A percentile compares a stretch with the other conserved stretches of the same genome.
phyloP scores from a whole-genome alignment of 495 filamentous ascomycete species.

The Penicillium dipodomyicola region DNA sequence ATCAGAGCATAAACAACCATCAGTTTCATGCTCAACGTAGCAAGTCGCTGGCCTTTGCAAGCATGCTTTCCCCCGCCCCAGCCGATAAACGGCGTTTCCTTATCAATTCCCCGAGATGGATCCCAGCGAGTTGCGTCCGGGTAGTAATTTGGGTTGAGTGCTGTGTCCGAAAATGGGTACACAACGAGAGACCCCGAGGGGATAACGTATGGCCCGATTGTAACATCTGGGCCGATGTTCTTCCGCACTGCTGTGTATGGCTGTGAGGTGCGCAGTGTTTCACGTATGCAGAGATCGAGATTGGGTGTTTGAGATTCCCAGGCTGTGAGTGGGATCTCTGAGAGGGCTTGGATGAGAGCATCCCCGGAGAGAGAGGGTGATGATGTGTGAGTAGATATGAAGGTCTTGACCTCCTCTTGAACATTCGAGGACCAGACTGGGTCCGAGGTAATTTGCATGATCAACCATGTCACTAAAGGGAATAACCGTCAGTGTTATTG shows the following conservation, averaged over 20 bases:
- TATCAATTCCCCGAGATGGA: constrained; percentile 1
- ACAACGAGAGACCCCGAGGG: constrained; percentile 8
- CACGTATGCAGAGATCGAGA: constrained; percentile 13
- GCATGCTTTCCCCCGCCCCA: constrained; percentile 12
- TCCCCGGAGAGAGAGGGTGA: background rate
- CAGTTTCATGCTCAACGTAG: constrained; percentile 10
- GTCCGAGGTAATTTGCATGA: constrained; percentile 11
- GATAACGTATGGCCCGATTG: constrained; percentile 3
- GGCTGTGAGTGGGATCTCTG: constrained; percentile 5
- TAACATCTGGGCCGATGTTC: constrained; percentile 10
- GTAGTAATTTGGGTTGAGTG: constrained; percentile 2
- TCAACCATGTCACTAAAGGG: constrained; percentile 11
- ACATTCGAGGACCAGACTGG: background rate
- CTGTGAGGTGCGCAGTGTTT: constrained; percentile 12
- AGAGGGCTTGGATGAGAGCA: constrained; percentile 6
- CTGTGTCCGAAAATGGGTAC: constrained; percentile 13
- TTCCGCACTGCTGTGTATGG: constrained; percentile 14
- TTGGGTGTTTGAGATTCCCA: constrained; percentile 12
- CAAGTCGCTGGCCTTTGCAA: constrained; percentile 17
- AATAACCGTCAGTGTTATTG: background rate
- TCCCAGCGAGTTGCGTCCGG: constrained; percentile 9
- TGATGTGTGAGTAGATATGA: background rate
- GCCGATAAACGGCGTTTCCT: constrained; percentile 5
- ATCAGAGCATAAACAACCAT: constrained; percentile 2
- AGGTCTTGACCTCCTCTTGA: constrained; percentile 5